A percentile compares a stretch with the other conserved stretches of the same genome.
phyloP scores from a whole-genome alignment of 1,284 basidiomycete species.

The Jaminaea rosea region DNA sequence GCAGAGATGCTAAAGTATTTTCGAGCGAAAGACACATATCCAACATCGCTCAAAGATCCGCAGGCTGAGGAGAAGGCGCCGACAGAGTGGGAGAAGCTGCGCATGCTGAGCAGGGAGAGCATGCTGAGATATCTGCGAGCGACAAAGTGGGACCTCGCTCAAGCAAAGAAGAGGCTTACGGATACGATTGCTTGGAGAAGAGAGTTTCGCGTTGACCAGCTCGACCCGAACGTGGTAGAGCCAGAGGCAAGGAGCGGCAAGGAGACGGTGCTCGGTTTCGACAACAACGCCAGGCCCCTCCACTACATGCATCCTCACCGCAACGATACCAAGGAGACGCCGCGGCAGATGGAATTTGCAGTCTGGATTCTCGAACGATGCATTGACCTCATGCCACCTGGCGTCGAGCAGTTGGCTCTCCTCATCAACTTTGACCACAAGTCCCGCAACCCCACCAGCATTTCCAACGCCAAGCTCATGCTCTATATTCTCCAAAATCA shows the following conservation, averaged over 20 bases:
- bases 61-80: conserved; percentile 19
- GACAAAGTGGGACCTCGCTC: conserved; percentile 46
- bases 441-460: conserved; percentile 34
- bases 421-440: conserved; percentile 39
- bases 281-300: conserved; percentile 46
- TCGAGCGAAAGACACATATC: conserved; percentile 17
- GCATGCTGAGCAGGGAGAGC: conserved; percentile 41
- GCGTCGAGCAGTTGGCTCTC: conserved; percentile 43
- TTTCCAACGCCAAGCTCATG: conserved; percentile 39
- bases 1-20: conserved; percentile 30
- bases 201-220: conserved; percentile 47
- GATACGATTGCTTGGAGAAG: conserved; percentile 48
- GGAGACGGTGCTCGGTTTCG: conserved; percentile 47
- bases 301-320: conserved; percentile 49
- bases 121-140: conserved; percentile 48
- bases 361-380: conserved; percentile 49
- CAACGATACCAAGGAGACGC: conserved; percentile 40
- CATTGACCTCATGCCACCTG: conserved; percentile 47
- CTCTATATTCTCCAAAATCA: conserved; percentile 44
- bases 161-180: conserved; percentile 44
- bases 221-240: conserved; percentile 36
- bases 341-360: conserved; percentile 48
- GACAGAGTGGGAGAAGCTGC: conserved; percentile 42
- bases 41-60: conserved; percentile 16
- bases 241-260: conserved; percentile 48